phyloP scores from a whole-genome alignment of 116 monocot genomes.

The Papilionanthe hybrid region DNA sequence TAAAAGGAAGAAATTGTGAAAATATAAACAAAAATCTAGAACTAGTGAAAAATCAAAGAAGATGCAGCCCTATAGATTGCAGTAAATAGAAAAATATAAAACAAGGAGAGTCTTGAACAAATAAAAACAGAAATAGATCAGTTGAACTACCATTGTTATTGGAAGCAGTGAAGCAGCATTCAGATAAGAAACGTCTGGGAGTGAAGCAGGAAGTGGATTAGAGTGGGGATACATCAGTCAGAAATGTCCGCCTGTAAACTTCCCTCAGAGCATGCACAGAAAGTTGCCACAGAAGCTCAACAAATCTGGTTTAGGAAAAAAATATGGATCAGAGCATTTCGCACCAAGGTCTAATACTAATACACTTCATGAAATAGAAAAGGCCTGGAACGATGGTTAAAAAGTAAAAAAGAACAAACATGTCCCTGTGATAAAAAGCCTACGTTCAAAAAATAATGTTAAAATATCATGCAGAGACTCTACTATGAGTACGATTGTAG shows the following conservation, averaged over 20 bases:
- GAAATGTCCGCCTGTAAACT: constrained; percentile 80
- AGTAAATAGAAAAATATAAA: not conserved
- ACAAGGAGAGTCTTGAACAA: too few relatives aligned
- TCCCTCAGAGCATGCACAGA: constrained; percentile 94
- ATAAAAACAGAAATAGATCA: not conserved
- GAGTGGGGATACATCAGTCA: constrained; percentile 79
- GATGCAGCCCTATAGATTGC: not conserved
- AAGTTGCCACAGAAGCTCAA: constrained; percentile 98
- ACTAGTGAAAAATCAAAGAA: not conserved
- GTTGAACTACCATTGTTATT: constrained; percentile 57
- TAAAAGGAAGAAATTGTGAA: not conserved
- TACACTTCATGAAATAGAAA: not conserved
- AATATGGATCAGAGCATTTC: not conserved
- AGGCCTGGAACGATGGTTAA: not conserved
- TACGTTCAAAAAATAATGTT: not conserved
- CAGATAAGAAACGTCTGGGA: constrained; percentile 81
- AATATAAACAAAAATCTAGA: not conserved
- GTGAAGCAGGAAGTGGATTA: constrained; percentile 70
- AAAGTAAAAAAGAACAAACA: not conserved
- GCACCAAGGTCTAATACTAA: not conserved
- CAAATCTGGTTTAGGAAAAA: constrained; percentile 64
- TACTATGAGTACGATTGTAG: not conserved
- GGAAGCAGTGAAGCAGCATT: constrained; percentile 95
- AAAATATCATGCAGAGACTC: not conserved
- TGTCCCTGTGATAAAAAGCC: not conserved